Percentiles rank a stretch among this genome's conserved stretches.
Evolutionary conservation across 495 filamentous ascomycete species (phyloP).

Genomic region (Aspergillus haitiensis): DNA sequence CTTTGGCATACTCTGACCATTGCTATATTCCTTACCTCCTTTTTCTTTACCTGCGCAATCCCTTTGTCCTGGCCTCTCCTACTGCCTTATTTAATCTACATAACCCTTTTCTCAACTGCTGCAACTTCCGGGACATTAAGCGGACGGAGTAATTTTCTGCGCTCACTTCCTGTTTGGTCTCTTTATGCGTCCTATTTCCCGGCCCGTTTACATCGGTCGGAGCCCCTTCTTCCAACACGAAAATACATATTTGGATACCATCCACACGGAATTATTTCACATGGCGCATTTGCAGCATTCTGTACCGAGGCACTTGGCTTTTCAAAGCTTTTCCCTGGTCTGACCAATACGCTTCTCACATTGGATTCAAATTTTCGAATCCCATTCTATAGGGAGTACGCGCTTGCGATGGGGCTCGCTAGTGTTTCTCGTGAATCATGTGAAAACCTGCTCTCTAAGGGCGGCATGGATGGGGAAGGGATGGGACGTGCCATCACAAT

Average conservation of each 20-base stretch:
- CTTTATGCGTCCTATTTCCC: conserved; percentile 94
- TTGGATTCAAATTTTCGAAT: conserved; percentile 91
- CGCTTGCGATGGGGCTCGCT: conserved; percentile 78
- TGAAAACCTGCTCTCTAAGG: conserved; percentile 76
- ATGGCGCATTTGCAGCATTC: conserved; percentile 92
- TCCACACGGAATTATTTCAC: conserved; percentile 94
- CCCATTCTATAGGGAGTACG: conserved; percentile 91
- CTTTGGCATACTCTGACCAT: conserved; percentile 84
- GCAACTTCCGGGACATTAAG: conserved; percentile 70
- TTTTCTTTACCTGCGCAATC: conserved; percentile 89
- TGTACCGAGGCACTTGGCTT: conserved; percentile 90
- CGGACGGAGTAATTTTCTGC: conserved; percentile 69
- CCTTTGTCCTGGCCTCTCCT: conserved; percentile 90
- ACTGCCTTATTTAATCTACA: conserved; percentile 84
- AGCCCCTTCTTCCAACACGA: conserved; percentile 69
- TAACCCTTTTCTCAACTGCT: conserved; percentile 73
- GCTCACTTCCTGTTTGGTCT: conserved; percentile 77
- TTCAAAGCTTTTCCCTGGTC: conserved; percentile 87
- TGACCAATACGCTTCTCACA: conserved; percentile 87
- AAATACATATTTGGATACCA: conserved; percentile 99
- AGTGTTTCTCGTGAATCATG: conserved; percentile 90
- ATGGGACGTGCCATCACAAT: conserved; percentile 97
- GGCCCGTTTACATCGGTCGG: conserved; percentile 78
- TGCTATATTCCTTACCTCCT: conserved; percentile 68
- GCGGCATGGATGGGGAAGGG: conserved; percentile 76